Conservation (phyloP, 2,329 filamentous ascomycete genomes). For the Hypoxylon sp. region DNA sequence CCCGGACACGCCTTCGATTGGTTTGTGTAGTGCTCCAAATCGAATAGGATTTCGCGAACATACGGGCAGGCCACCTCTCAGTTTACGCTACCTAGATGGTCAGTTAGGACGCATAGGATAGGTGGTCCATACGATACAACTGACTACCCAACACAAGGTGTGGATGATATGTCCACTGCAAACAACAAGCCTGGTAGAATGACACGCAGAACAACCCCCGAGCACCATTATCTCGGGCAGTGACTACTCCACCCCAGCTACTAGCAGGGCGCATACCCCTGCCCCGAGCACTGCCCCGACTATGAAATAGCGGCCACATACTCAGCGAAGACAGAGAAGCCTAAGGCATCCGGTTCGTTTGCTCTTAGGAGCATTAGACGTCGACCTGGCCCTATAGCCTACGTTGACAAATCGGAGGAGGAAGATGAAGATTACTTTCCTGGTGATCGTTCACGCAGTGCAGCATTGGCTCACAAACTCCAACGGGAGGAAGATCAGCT, state of each 20-base stretch:
- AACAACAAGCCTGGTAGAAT: too few relatives aligned
- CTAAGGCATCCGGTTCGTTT: slow-evolving; percentile 25
- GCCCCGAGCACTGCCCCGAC: slow-evolving; percentile 53
- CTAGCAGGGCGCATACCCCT: slow-evolving; percentile 60
- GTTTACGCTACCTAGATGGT: too few relatives aligned
- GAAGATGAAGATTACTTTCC: slow-evolving; percentile 50
- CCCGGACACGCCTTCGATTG: too few relatives aligned
- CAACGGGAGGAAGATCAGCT: slow-evolving; percentile 50
- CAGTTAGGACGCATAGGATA: too few relatives aligned
- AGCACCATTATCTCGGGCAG: slow-evolving; percentile 53
- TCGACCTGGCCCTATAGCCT: slow-evolving; percentile 45
- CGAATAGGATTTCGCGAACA: too few relatives aligned
- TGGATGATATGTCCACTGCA: too few relatives aligned
- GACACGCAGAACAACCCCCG: slow-evolving; percentile 42
- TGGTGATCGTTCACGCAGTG: slow-evolving; percentile 45
- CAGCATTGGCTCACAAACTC: slow-evolving; percentile 42
- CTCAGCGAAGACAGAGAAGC: slow-evolving; percentile 58
- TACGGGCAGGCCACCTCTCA: too few relatives aligned
- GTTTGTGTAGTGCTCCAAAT: too few relatives aligned
- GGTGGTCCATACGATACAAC: too few relatives aligned
- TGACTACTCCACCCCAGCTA: slow-evolving; percentile 61
- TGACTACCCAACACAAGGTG: too few relatives aligned
- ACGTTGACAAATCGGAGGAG: slow-evolving; percentile 53
- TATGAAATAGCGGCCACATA: slow-evolving; percentile 50
- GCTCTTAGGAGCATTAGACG: slow-evolving; percentile 41